A percentile compares a stretch with the other conserved stretches of the same genome.
Conservation (phyloP, 441 rosid species). For the Adansonia gregorii region DNA sequence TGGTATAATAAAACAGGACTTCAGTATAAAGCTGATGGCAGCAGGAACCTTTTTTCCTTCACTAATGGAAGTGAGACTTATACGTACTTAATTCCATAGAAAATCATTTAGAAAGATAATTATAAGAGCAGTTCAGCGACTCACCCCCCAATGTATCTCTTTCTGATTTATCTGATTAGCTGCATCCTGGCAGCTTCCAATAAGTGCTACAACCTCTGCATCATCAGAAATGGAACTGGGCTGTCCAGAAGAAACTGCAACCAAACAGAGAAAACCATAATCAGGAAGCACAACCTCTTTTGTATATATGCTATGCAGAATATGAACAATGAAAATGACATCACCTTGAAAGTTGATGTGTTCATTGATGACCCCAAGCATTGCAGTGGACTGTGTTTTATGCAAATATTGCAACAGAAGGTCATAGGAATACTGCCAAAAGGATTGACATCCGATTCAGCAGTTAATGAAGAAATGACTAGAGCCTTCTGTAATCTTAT, state of each 20-base stretch:
- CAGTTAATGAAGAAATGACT: constrained; percentile 22
- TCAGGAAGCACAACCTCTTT: not conserved
- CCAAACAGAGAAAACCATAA: constrained; percentile 23
- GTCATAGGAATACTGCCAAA: constrained; percentile 86
- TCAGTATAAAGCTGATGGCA: constrained; percentile 16
- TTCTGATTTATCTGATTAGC: constrained; percentile 80
- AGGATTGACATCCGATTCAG: constrained; percentile 31
- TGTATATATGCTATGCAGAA: not conserved
- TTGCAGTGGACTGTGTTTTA: constrained; percentile 70
- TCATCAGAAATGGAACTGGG: constrained; percentile 86
- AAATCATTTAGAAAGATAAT: not conserved
- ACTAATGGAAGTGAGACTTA: not conserved
- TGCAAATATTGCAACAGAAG: constrained; percentile 91
- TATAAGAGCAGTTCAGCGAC: constrained; percentile 31
- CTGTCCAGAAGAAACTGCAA: constrained; percentile 91
- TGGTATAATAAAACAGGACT: not conserved
- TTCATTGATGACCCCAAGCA: constrained; percentile 93
- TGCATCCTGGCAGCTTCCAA: constrained; percentile 75
- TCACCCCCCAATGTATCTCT: constrained; percentile 98
- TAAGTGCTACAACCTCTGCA: constrained; percentile 71
- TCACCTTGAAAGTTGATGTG: constrained; percentile 91
- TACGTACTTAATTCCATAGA: not conserved
- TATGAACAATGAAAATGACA: constrained; percentile 5
- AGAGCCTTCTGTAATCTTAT: not conserved
- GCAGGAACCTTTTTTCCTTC: not conserved